phyloP scores from a whole-genome alignment of 257 asterid genomes.

The Lycium ferocissimum region DNA sequence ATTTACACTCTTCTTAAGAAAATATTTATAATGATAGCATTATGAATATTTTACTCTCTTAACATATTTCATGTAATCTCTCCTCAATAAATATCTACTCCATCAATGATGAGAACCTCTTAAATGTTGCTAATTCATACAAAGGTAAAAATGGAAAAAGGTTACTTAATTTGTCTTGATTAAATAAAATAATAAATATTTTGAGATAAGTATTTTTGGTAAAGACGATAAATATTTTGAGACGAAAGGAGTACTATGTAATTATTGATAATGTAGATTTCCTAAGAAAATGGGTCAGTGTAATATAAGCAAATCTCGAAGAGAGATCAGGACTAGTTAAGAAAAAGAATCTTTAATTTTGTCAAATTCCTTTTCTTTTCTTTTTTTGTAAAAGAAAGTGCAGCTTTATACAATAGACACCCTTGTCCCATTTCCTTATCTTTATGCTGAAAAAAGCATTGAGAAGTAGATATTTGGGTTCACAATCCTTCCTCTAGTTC shows the following conservation, averaged over 20 bases:
- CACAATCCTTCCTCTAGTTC: constrained; percentile 22
- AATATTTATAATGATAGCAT: too few species aligned
- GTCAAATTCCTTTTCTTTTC: neutral
- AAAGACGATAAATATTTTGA: too few species aligned
- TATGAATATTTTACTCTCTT: too few species aligned
- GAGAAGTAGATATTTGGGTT: constrained; percentile 14
- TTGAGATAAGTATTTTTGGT: too few species aligned
- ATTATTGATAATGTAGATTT: neutral
- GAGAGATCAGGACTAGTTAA: neutral
- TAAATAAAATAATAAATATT: too few species aligned
- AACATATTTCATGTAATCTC: too few species aligned
- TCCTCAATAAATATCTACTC: too few species aligned
- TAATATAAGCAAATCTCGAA: neutral
- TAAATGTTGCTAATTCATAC: too few species aligned
- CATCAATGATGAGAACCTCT: too few species aligned
- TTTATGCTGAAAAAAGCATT: constrained; percentile 29
- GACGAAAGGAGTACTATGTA: neutral
- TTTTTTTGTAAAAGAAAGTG: neutral
- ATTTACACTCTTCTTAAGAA: too few species aligned
- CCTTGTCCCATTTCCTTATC: constrained; percentile 31
- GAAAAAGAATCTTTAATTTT: neutral
- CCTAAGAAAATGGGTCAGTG: neutral
- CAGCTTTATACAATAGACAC: constrained; percentile 27
- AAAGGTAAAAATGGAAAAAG: too few species aligned
- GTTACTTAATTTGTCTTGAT: too few species aligned